A percentile compares a stretch with the other conserved stretches of the same genome.
These are phyloP conservation scores for Scutellaria baicalensis DNA, from an alignment of 257 asterid species.

Conservation along the genomic window DNA sequence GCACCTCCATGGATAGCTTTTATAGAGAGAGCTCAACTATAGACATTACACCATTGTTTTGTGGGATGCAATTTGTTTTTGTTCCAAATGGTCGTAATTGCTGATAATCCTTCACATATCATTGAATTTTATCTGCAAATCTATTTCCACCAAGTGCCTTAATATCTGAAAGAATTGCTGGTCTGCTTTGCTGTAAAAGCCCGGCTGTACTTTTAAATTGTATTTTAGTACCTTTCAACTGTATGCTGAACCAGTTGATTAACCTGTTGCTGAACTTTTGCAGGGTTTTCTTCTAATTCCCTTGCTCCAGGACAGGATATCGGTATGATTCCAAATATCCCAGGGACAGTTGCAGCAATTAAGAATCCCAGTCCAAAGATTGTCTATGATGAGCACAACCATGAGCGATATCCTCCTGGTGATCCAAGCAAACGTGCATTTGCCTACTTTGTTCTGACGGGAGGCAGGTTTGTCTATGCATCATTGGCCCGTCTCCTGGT, in stretches of 20 bases:
- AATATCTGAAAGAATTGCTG: background rate
- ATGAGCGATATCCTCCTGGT: conserved; percentile 88
- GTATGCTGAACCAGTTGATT: too few relatives aligned
- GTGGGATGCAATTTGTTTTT: background rate
- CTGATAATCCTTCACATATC: background rate
- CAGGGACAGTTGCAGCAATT: conserved; percentile 71
- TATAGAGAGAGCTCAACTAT: background rate
- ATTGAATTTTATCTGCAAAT: background rate
- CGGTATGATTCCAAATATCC: conserved; percentile 37
- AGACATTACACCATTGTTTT: background rate
- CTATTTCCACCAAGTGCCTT: background rate
- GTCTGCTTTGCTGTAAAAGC: background rate
- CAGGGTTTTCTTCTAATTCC: conserved; percentile 58
- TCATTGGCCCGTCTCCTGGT: conserved; percentile 75
- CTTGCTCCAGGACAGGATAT: conserved; percentile 40
- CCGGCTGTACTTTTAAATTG: background rate
- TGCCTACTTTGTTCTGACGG: conserved; percentile 81
- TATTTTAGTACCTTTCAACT: background rate
- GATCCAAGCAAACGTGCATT: conserved; percentile 94
- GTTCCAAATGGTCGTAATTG: background rate
- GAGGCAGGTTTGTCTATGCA: conserved; percentile 85
- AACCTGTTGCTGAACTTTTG: background rate
- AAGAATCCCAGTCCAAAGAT: conserved; percentile 77
- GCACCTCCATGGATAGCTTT: background rate
- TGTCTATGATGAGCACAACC: conserved; percentile 68